Base-by-base conservation (phyloP, 2,329 filamentous ascomycete genomes). In the Colletotrichum nymphaeae region DNA sequence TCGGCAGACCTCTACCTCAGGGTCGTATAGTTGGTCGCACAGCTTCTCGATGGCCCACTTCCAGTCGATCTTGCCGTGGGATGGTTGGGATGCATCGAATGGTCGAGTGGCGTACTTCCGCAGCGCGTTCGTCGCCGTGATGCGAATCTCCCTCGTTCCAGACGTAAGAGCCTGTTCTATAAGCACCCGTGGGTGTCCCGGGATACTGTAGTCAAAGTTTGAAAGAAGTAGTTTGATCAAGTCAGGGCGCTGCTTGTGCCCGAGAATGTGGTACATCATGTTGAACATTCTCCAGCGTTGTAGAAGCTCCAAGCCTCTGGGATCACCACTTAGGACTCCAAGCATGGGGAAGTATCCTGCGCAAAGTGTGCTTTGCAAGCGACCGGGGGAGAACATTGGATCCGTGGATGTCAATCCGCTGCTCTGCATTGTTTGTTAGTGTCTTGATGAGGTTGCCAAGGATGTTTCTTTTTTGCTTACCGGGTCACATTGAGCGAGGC, bases 201-300 rank as follows among this genome's bases (percentile, higher is more conserved):
- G 92, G 28, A 97, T 86, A 24, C 92, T 93, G 80, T 98, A 99
- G 83, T 99, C 96, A 83, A 99, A 95, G 78, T 95, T 97, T 62
- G 93, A 93, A 9, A 99, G 88, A 37, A 99, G 88, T 11, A 96
- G 88, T 80, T 95, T 95, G 80, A 98, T 95, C 72, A 99, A 87
- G 81, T 99, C 97, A 58, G 96, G 95, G 2, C 97, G 93, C 81
- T 97, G 93, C 78, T 94, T 95, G 57, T 98, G 87, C 79, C 98
- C 96, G 71, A 98, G 90, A 74, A 99, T 98, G 82, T 98, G 97
- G 81, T 99, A 99, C 88, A 98, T 97, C 95, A 99, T 99, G 83
- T 98, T 98, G 84, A 98, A 95, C 88, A 99, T 97, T 78, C 95
- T 94, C 96, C 97, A 98, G 78, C 95, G 89, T 81, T 98, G 96